These are phyloP conservation scores for Malus orientalis DNA, from an alignment of 306 rosid genomes.

Conservation along the genomic window DNA sequence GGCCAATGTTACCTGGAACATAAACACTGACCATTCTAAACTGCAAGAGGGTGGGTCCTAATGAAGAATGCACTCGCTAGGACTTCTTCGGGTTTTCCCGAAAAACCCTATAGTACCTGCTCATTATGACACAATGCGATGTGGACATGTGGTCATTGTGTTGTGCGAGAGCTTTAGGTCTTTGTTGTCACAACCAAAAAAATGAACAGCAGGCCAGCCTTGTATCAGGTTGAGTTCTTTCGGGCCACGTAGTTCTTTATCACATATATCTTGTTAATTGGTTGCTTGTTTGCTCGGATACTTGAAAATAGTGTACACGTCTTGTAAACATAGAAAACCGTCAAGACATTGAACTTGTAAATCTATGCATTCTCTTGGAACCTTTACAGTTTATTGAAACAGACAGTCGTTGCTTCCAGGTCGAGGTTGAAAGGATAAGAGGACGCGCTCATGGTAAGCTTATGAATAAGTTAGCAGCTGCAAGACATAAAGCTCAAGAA, in stretches of 20 bases:
- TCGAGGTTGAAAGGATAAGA: conserved; percentile 73
- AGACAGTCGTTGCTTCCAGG: conserved; percentile 40
- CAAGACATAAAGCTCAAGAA: conserved; percentile 83
- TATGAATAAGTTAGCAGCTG: conserved; percentile 72
- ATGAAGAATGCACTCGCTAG: neutral
- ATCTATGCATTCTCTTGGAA: neutral
- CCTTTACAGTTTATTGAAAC: neutral
- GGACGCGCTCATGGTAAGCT: conserved; percentile 72
- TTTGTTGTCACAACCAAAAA: neutral
- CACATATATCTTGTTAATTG: neutral
- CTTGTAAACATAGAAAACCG: neutral
- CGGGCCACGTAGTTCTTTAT: neutral
- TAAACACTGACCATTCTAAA: neutral
- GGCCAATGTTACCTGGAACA: neutral
- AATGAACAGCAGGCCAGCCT: neutral
- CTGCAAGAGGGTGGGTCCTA: neutral
- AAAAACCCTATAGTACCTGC: neutral
- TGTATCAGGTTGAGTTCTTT: neutral
- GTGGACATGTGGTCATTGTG: neutral
- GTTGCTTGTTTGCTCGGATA: neutral
- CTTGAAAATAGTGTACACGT: neutral
- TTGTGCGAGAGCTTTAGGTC: neutral
- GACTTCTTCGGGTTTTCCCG: neutral
- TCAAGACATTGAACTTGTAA: neutral
- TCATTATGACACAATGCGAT: neutral